A percentile compares a stretch with the other conserved stretches of the same genome.
Evolutionary conservation across 2,329 filamentous ascomycete genomes (phyloP).

Genomic region (Ambrosiella beaveri): DNA sequence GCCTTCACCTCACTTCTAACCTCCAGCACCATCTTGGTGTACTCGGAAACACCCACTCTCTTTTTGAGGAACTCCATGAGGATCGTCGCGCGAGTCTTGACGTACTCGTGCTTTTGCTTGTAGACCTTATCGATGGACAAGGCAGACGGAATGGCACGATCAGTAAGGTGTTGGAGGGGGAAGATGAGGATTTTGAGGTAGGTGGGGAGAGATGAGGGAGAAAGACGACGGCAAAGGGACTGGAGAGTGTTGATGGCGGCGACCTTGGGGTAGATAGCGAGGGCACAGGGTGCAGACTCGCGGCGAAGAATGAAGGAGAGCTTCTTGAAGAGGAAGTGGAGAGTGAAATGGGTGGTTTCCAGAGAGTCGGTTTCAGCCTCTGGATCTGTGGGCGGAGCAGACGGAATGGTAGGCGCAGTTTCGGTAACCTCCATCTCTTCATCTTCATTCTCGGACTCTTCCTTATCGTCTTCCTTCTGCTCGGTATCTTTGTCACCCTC

Average conservation of each 20-base stretch:
- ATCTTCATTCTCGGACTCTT: constrained; percentile 27
- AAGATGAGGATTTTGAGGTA: constrained; percentile 44
- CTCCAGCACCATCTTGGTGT: constrained; percentile 53
- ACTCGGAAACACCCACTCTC: constrained; percentile 65
- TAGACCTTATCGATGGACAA: constrained; percentile 55
- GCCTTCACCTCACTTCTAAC: constrained; percentile 58
- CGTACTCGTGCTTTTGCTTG: constrained; percentile 47
- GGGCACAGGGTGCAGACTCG: constrained; percentile 46
- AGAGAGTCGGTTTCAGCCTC: constrained; percentile 9
- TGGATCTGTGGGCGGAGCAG: constrained; percentile 2
- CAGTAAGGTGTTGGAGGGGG: constrained; percentile 66
- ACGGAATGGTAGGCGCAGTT: constrained; percentile 1
- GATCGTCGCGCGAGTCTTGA: constrained; percentile 58
- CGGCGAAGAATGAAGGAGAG: constrained; percentile 64
- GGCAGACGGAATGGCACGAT: constrained; percentile 55
- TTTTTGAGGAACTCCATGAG: constrained; percentile 69
- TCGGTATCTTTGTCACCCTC: constrained; percentile 21
- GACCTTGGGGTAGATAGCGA: constrained; percentile 54
- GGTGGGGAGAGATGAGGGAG: constrained; percentile 37
- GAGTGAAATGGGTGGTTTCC: constrained; percentile 19
- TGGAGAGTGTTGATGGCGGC: constrained; percentile 60
- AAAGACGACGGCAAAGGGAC: constrained; percentile 46
- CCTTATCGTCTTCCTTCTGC: constrained; percentile 18
- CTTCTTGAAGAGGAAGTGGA: constrained; percentile 64
- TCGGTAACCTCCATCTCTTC: constrained; percentile 20